Base-by-base conservation (phyloP, 2,329 filamentous ascomycete genomes). In the Aspergillus sp. region DNA sequence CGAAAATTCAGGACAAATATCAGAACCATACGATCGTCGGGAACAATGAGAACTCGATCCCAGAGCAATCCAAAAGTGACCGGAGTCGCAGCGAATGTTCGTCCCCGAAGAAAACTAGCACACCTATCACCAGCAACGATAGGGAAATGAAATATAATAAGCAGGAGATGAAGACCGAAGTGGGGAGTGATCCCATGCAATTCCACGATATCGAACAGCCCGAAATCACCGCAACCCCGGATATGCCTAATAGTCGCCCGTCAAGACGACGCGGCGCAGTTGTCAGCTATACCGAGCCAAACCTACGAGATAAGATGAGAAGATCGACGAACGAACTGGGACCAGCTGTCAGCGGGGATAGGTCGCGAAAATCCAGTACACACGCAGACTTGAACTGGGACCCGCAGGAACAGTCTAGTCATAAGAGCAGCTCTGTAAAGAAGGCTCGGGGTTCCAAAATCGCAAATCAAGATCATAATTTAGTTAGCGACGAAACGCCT, bases 241-340 rank as follows among this genome's bases (percentile, higher is more conserved):
- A 73, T 36, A 81, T 82, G 49, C 83, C 82, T 26, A 47, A 26
- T 39, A 80, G 83, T 26, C 82, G 90, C 44, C 83, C 85, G 20
- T 88, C 86, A 64, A 81, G 90, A 63, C 83, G 90, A 62, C 84
- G 85, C 48, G 81, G 88, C 65, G 77, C 84, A 11, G 81, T 86
- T 49, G 83, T 95, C 60, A 93, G 89, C 76, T 95, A 95, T 71
- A 89, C 89, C 11, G 89, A 93, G 71, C 90, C 90, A 1, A 93
- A 89, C 66, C 78, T 95, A 42, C 83, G 89, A 60, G 89, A 88
- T 68, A 95, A 95, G 76, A 93, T 95, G 90, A 84, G 90, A 57
- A 83, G 90, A 58, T 89, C 90, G 20, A 89, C 88, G 1, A 90
- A 90, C 68, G 85, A 90, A 62, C 74, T 93, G 9, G 84, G 88